Percentiles rank a stretch among this genome's conserved stretches.
Conservation (phyloP, 2,329 filamentous ascomycete genomes). For the Cryphonectria nitschkei region DNA sequence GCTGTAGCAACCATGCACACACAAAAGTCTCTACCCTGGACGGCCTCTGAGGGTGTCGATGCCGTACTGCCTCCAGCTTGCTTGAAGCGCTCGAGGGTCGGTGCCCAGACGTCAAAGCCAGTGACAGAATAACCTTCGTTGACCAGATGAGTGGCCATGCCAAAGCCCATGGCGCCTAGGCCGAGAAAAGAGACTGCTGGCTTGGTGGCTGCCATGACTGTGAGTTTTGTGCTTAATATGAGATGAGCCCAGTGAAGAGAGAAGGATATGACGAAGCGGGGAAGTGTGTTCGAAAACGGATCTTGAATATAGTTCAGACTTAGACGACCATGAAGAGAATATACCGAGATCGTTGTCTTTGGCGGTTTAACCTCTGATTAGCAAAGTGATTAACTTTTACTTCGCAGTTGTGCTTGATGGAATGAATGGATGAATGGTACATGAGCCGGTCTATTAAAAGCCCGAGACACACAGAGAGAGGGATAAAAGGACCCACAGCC, state of each 20-base stretch:
- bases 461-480: neutral
- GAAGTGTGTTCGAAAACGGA: neutral
- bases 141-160: conserved; percentile 77
- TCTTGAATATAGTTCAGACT: neutral
- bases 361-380: neutral
- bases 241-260: neutral
- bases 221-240: too few relatives aligned
- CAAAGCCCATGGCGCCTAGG: conserved; percentile 81
- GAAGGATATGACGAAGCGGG: neutral
- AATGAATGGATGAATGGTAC: neutral
- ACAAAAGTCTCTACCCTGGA: conserved; percentile 61
- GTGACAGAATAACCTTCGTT: conserved; percentile 68
- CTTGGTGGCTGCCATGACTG: conserved; percentile 39
- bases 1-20: conserved; percentile 79
- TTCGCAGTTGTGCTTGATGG: neutral
- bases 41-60: conserved; percentile 63
- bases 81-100: conserved; percentile 68
- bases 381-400: neutral
- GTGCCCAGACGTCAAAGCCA: conserved; percentile 72
- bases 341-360: conserved; percentile 15
- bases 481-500: neutral
- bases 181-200: conserved; percentile 67
- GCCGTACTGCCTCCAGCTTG: conserved; percentile 64
- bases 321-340: neutral
- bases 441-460: neutral